These are phyloP conservation scores for Chiua sp. DNA, from an alignment of 1,284 basidiomycete genomes.

Conservation along the genomic window DNA sequence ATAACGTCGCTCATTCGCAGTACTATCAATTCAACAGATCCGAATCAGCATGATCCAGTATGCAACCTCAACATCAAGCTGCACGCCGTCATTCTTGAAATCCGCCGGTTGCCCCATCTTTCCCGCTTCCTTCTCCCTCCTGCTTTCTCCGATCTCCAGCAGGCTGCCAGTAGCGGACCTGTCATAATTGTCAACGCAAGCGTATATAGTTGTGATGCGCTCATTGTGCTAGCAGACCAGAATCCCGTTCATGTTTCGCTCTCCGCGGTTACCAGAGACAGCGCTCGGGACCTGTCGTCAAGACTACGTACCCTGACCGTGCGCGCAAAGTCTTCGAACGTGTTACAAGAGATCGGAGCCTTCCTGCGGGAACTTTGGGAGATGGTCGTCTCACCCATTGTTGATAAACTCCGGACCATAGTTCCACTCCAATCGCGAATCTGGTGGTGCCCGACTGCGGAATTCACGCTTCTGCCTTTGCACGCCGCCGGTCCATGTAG, in stretches of 20 bases:
- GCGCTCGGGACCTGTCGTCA: background rate
- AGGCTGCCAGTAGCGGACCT: slow-evolving; percentile 33
- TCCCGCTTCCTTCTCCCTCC: background rate
- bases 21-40: background rate
- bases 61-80: background rate
- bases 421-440: slow-evolving; percentile 30
- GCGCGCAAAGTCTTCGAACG: background rate
- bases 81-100: background rate
- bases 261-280: background rate
- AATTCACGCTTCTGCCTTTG: slow-evolving; percentile 23
- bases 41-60: background rate
- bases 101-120: background rate
- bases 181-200: slow-evolving; percentile 29
- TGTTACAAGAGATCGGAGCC: background rate
- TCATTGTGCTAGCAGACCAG: slow-evolving; percentile 19
- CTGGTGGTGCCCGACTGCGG: slow-evolving; percentile 46
- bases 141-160: background rate
- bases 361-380: slow-evolving; percentile 34
- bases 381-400: slow-evolving; percentile 25
- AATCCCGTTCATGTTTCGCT: slow-evolving; percentile 18
- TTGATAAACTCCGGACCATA: slow-evolving; percentile 13
- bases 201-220: slow-evolving; percentile 7
- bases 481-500: slow-evolving; percentile 33
- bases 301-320: background rate
- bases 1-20: background rate